Evolutionary conservation across 176 grass and related monocot genomes (phyloP).

Genomic region (Phoenix roebelenii): DNA sequence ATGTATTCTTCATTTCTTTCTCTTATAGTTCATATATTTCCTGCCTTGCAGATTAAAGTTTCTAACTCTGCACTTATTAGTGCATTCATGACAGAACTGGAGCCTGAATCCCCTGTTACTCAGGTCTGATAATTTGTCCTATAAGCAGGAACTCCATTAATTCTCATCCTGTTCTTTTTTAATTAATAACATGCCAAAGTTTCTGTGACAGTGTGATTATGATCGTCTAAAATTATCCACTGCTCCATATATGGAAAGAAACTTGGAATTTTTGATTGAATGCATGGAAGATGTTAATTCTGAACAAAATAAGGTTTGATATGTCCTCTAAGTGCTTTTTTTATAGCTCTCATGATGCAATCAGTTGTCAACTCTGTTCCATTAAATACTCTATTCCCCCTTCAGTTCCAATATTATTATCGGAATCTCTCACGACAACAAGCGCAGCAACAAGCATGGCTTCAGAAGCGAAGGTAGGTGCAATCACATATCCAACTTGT

Average conservation of each 20-base stretch:
- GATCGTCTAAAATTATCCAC: constrained; percentile 89
- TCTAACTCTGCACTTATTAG: constrained; percentile 95
- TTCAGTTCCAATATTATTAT: constrained; percentile 99
- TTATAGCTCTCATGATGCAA: neutral
- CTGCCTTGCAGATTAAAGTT: constrained; percentile 71
- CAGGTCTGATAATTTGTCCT: constrained; percentile 38
- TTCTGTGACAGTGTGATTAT: constrained; percentile 62
- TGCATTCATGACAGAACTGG: constrained; percentile 96
- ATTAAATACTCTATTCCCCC: constrained; percentile 8
- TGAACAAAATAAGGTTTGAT: constrained; percentile 86
- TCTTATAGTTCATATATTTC: neutral
- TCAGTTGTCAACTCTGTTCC: neutral
- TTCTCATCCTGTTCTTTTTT: no score
- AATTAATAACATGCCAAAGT: no score
- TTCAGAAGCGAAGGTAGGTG: constrained; percentile 89
- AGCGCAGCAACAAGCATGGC: constrained; percentile 87
- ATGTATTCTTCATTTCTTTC: neutral
- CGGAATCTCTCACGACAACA: constrained; percentile 85
- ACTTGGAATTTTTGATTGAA: constrained; percentile 95
- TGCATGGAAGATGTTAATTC: constrained; percentile 97
- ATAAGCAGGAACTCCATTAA: neutral
- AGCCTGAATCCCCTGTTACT: constrained; percentile 79
- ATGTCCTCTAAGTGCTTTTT: neutral
- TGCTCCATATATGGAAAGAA: constrained; percentile 96
- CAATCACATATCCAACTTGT: neutral